phyloP scores from a whole-genome alignment of 805 yeast genomes.

The Ogataea parapolymorpha region DNA sequence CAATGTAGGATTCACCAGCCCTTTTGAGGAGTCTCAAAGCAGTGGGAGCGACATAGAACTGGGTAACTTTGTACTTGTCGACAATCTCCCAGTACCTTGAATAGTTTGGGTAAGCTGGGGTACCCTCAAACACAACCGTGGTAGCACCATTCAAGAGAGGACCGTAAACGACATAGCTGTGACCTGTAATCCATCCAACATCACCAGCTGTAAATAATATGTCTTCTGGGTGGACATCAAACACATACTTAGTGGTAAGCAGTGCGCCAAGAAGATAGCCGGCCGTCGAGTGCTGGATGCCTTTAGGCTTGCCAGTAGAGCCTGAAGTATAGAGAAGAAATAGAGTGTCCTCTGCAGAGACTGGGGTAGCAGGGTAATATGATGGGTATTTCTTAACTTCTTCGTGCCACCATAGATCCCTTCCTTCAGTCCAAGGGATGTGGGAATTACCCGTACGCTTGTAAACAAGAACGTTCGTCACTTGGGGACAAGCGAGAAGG shows the following conservation, averaged over 20 bases:
- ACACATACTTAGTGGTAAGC: constrained; percentile 68
- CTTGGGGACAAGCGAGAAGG: constrained; percentile 59
- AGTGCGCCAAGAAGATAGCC: constrained; percentile 76
- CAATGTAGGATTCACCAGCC: constrained; percentile 64
- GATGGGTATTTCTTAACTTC: constrained; percentile 64
- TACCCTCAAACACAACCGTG: constrained; percentile 79
- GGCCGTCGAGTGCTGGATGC: constrained; percentile 77
- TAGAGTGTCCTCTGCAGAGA: constrained; percentile 76
- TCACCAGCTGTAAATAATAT: constrained; percentile 84
- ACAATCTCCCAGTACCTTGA: constrained; percentile 80
- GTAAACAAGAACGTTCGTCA: constrained; percentile 66
- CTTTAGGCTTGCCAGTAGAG: constrained; percentile 86
- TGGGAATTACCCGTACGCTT: constrained; percentile 66
- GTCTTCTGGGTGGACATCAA: constrained; percentile 74
- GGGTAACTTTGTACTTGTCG: constrained; percentile 67
- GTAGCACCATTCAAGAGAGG: constrained; percentile 76
- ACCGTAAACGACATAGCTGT: constrained; percentile 78
- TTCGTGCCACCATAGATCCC: constrained; percentile 78
- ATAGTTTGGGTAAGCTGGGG: constrained; percentile 80
- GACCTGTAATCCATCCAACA: constrained; percentile 91
- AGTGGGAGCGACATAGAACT: constrained; percentile 83
- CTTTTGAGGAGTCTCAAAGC: constrained; percentile 73
- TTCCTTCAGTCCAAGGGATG: constrained; percentile 46
- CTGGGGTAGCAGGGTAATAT: constrained; percentile 71
- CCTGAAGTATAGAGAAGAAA: constrained; percentile 83